A percentile compares a stretch with the other conserved stretches of the same genome.
These are phyloP conservation scores for Kodamaea anthophila DNA, from an alignment of 1,139 yeast genomes.

Conservation along the genomic window DNA sequence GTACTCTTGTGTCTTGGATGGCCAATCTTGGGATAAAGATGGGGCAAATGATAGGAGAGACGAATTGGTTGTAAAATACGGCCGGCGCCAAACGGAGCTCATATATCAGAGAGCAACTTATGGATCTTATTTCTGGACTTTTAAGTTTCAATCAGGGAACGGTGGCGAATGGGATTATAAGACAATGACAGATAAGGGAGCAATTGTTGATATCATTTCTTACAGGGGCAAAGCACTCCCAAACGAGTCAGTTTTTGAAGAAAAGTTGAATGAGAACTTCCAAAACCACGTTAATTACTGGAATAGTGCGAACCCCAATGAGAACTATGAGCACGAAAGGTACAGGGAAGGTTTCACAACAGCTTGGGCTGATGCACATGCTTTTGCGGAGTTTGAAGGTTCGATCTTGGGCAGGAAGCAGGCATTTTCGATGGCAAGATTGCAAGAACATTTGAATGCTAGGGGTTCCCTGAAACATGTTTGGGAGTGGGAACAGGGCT, in stretches of 20 bases:
- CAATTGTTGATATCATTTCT: conserved; percentile 29
- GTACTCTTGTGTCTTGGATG: conserved; percentile 83
- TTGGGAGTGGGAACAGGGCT: conserved; percentile 93
- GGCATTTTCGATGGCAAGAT: conserved; percentile 54
- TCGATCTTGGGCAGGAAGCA: conserved; percentile 67
- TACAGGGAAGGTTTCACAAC: conserved; percentile 68
- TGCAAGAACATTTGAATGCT: conserved; percentile 49
- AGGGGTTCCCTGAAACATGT: conserved; percentile 51
- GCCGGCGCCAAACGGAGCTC: conserved; percentile 34
- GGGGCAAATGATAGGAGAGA: conserved; percentile 40
- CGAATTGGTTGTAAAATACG: conserved; percentile 32
- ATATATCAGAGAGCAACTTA: conserved; percentile 50
- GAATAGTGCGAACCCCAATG: conserved; percentile 52
- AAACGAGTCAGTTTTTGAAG: conserved; percentile 38
- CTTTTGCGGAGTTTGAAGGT: conserved; percentile 63
- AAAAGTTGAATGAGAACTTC: conserved; percentile 31
- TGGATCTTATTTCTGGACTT: conserved; percentile 90
- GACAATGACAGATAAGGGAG: conserved; percentile 68
- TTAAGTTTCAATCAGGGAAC: conserved; percentile 76
- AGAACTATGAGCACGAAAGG: conserved; percentile 73
- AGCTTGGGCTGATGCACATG: conserved; percentile 68
- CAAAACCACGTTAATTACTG: conserved; percentile 60
- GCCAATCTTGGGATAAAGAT: conserved; percentile 58
- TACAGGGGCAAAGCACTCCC: conserved; percentile 26
- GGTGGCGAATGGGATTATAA: conserved; percentile 97